Percentiles rank a stretch among this genome's conserved stretches.
phyloP scores from a whole-genome alignment of 129 eudicot genomes.

The Smallanthus sonchifolius region DNA sequence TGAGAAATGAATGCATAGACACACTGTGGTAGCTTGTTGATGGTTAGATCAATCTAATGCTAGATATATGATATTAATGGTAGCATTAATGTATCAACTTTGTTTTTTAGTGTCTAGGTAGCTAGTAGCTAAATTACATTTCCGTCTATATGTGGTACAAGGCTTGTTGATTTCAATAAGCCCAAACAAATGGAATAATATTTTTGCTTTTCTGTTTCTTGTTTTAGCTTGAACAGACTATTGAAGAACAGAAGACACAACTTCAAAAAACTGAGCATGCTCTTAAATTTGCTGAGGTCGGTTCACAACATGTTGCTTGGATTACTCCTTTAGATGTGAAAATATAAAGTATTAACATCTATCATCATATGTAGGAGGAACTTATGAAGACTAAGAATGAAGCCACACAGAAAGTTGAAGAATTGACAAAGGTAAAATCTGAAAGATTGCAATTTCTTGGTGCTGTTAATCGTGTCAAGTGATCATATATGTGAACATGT shows the following conservation, averaged over 20 bases:
- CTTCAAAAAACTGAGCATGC: conserved; percentile 69
- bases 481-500: neutral
- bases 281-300: conserved; percentile 79
- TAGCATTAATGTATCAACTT: conserved; percentile 5
- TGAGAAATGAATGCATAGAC: conserved; percentile 2
- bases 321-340: conserved; percentile 5
- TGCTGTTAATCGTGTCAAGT: conserved; percentile 3
- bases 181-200: neutral
- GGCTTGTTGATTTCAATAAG: neutral
- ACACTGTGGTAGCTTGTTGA: neutral
- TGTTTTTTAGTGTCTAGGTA: neutral
- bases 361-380: conserved; percentile 56
- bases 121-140: neutral
- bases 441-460: neutral
- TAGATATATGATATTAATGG: neutral
- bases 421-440: conserved; percentile 51
- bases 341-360: neutral
- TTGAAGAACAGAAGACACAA: conserved; percentile 58
- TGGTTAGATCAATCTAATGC: conserved; percentile 7
- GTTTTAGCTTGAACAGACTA: conserved; percentile 54
- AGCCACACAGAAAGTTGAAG: conserved; percentile 50
- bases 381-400: conserved; percentile 68
- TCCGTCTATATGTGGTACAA: neutral
- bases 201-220: neutral
- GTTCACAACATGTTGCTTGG: conserved; percentile 11